These are phyloP conservation scores for Metarhizium humberi DNA, from an alignment of 2,329 filamentous ascomycete genomes.

Conservation along the genomic window DNA sequence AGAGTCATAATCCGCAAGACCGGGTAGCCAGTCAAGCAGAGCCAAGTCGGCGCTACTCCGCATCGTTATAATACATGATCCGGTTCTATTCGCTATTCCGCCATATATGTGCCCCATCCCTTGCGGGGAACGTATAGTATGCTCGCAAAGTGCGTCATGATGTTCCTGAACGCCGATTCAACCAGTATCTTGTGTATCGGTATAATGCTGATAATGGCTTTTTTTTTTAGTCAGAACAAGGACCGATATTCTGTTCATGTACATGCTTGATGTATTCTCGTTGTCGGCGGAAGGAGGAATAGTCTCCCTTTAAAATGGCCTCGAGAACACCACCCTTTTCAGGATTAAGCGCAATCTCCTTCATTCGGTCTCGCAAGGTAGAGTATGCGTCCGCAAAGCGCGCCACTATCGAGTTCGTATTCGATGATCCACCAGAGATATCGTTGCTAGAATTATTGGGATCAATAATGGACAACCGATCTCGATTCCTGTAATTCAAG, in stretches of 20 bases:
- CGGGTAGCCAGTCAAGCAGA: neutral
- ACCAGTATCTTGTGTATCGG: neutral
- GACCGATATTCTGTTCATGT: slow-evolving; percentile 31
- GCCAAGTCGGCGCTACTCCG: slow-evolving; percentile 1
- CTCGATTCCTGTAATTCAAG: slow-evolving; percentile 48
- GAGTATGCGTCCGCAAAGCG: slow-evolving; percentile 59
- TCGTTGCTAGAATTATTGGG: slow-evolving; percentile 82
- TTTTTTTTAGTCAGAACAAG: slow-evolving; percentile 19
- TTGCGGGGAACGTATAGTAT: neutral
- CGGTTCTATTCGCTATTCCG: slow-evolving; percentile 1
- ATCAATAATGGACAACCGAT: slow-evolving; percentile 80
- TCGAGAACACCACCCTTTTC: slow-evolving; percentile 46
- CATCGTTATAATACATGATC: slow-evolving; percentile 9
- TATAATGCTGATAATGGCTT: neutral
- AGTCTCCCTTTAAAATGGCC: slow-evolving; percentile 68
- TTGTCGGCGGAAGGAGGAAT: slow-evolving; percentile 62
- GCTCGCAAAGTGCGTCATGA: neutral
- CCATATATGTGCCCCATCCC: slow-evolving; percentile 1
- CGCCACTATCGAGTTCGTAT: slow-evolving; percentile 57
- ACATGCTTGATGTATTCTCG: slow-evolving; percentile 51
- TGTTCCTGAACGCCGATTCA: slow-evolving; percentile 3
- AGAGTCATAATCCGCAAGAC: neutral
- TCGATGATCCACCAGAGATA: slow-evolving; percentile 76
- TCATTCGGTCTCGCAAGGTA: slow-evolving; percentile 49
- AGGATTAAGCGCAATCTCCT: slow-evolving; percentile 29